A percentile compares a stretch with the other conserved stretches of the same genome.
phyloP scores from a whole-genome alignment of 257 asterid species.

The Solanum clarkiae region DNA sequence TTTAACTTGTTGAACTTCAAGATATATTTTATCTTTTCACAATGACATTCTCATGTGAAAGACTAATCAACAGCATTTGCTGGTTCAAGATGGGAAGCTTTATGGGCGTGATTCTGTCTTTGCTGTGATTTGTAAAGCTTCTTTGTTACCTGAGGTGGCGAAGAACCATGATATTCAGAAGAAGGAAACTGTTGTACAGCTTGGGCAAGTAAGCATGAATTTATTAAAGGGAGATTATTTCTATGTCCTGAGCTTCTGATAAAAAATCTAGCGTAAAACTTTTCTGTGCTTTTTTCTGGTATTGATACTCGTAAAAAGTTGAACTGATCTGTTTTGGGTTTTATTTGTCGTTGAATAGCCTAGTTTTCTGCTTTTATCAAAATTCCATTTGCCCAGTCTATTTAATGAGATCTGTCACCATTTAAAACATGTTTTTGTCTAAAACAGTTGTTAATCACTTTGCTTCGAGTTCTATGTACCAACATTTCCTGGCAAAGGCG shows the following conservation, averaged over 20 bases:
- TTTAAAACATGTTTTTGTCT: background rate
- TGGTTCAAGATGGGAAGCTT: slow-evolving; percentile 95
- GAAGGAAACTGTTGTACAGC: slow-evolving; percentile 55
- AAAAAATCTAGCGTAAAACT: background rate
- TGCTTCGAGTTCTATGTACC: slow-evolving; percentile 76
- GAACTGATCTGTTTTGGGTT: slow-evolving; percentile 3
- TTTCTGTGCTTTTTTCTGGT: background rate
- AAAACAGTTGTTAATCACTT: slow-evolving; percentile 67
- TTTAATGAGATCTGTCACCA: background rate
- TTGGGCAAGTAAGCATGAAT: slow-evolving; percentile 63
- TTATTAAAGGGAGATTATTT: background rate
- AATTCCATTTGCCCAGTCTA: background rate
- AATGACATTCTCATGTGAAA: slow-evolving; percentile 23
- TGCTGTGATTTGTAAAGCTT: slow-evolving; percentile 77
- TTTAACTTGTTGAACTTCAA: background rate
- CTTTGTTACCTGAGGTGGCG: slow-evolving; percentile 63
- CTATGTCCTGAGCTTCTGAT: background rate
- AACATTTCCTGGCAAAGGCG: slow-evolving; percentile 98
- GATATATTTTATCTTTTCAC: slow-evolving; percentile 3
- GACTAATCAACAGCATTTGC: slow-evolving; percentile 66
- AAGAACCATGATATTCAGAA: slow-evolving; percentile 65
- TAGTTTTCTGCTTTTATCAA: background rate
- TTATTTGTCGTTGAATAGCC: background rate
- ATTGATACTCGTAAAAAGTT: background rate
- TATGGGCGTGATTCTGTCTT: slow-evolving; percentile 77